Evolutionary conservation across 2,329 filamentous ascomycete genomes (phyloP), one percentile per base, ranked within the genome.

Genomic region (Neodidymelliopsis sp.): DNA sequence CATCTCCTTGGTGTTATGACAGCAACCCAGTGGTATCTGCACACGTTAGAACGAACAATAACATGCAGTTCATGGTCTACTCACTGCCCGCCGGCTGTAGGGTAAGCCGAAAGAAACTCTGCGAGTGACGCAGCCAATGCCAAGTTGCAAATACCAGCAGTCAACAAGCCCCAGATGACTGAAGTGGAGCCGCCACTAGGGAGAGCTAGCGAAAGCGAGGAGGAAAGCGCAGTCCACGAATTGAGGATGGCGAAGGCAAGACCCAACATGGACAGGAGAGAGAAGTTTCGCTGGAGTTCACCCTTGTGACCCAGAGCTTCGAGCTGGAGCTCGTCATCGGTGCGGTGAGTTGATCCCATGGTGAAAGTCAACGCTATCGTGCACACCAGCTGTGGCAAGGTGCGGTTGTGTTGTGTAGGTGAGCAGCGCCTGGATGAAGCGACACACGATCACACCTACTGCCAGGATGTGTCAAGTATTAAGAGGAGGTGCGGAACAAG

Each of bases 121-220:
- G 87, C 86, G 20, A 90, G 77, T 4, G 84, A 88, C 7, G 84
- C 81, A 5, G 87, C 85, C 27, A 90, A 79, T 59, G 84, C 88
- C 8, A 90, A 64, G 60, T 90, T 90, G 74, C 87, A 90, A 35
- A 89, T 54, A 2, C 71, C 77, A 6, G 77, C 76, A 2, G 77
- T 79, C 10, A 83, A 62, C 4, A 80, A 62, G 3, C 88, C 89
- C 88, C 89, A 92, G 49, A 92, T 81, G 29, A 91, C 86, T 49
- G 85, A 81, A 6, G 82, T 84, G 15, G 85, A 81, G 0, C 89
- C 89, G 30, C 89, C 89, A 11, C 84, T 87, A 1, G 88, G 86
- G 23, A 92, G 75, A 15, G 84, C 83, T 4, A 87, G 74, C 3
- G 78, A 80, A 34, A 86, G 69, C 44, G 81, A 84, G 2, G 83